Evolutionary conservation across 768 basidiomycete species (phyloP), one percentile per base, ranked within the genome.

Genomic region (Lactifluus volemus): DNA sequence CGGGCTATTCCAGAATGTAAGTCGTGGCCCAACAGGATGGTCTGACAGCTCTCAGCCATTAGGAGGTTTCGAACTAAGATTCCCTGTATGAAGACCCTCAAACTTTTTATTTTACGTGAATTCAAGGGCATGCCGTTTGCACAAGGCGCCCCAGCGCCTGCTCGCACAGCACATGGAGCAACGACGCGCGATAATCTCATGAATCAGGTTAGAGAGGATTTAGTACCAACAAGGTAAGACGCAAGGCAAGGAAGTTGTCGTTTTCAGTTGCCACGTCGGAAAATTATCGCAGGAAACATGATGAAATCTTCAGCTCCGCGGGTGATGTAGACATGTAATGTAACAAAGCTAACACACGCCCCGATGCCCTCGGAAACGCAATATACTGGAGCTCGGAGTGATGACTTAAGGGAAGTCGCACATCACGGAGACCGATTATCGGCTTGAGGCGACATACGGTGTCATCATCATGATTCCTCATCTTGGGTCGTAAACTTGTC

Each of bases 31-130:
- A 52, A 54, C 39, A 53, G 41, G 8, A 42, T 39, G 61, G 61
- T 42, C 19, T 3, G 29, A 42, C 38, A 30, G 7, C 19, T n/a
- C 39, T 48, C 39, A 41, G 11, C 15, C 14, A 44, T 61, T 51
- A 53, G 61, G 61, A 49, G 61, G 36, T n/a, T 19, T 45, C 39
- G 17, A 44, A 42, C 47, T 25, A 32, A 19, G 14, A 41, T 21
- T 45, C 45, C 53, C 25, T 34, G 48, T 44, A 61, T 61, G 60
- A 61, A 61, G n/a, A 45, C 55, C 55, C 50, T 41, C 32, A 41
- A 60, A 39, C 44, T 53, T 53, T 58, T 25, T 30, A 1, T 34
- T 19, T 63, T 63, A 63, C 61, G 61, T 63, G 55, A 63, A 54
- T 30, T 17, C 32, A 42, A 44, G 15, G 32, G 25, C 61, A 54